These are phyloP conservation scores for Aureobasidium sp. DNA, from an alignment of 2,329 filamentous ascomycete genomes.

Conservation along the genomic window DNA sequence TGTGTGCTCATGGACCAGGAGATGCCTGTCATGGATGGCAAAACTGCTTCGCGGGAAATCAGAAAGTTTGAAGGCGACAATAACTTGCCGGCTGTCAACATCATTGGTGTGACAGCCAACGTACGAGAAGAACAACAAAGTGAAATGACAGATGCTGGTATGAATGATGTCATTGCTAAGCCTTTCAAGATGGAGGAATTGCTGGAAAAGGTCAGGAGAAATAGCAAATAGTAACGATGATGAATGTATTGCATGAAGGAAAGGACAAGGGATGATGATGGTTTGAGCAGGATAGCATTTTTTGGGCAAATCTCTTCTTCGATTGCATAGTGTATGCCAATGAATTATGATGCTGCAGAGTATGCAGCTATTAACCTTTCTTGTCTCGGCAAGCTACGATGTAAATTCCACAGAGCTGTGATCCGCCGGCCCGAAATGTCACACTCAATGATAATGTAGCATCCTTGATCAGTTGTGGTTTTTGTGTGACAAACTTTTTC, in stretches of 20 bases:
- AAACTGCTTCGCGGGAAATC: constrained; percentile 24
- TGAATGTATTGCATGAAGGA: neutral
- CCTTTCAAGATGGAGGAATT: constrained; percentile 29
- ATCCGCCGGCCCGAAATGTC: neutral
- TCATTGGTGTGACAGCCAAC: constrained; percentile 31
- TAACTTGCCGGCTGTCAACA: constrained; percentile 21
- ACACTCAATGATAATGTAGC: neutral
- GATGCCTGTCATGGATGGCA: constrained; percentile 30
- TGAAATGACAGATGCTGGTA: constrained; percentile 26
- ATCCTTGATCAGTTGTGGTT: neutral
- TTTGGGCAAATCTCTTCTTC: neutral
- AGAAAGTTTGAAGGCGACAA: constrained; percentile 21
- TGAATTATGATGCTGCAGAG: neutral
- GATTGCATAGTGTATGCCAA: neutral
- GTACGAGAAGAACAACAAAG: constrained; percentile 27
- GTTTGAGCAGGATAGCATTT: neutral
- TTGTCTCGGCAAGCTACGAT: neutral
- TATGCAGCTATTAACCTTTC: neutral
- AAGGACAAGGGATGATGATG: neutral
- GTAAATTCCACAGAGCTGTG: neutral
- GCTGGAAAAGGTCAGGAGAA: constrained; percentile 17
- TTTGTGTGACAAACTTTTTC: neutral
- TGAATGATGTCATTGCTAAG: constrained; percentile 29
- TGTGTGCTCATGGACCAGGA: constrained; percentile 30
- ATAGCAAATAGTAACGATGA: neutral